Conservation (phyloP, 495 filamentous ascomycete genomes). For the Podospora pseudopauciseta region DNA sequence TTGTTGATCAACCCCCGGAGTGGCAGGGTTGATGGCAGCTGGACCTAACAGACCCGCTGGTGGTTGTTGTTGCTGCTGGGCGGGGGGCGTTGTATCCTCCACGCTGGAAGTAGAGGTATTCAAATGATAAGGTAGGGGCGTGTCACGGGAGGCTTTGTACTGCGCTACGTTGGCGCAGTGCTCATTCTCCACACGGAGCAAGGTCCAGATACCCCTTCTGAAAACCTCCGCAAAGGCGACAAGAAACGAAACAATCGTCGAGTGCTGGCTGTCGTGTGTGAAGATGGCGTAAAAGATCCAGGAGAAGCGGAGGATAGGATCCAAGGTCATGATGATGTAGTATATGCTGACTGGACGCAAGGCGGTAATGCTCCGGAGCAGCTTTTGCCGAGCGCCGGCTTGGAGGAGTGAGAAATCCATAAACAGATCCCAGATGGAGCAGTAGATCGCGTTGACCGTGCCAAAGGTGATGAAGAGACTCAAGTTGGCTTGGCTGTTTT, state of each 20-base stretch:
- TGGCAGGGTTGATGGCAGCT: neutral
- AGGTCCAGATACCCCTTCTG: constrained; percentile 80
- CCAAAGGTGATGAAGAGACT: constrained; percentile 76
- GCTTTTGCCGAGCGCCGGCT: constrained; percentile 60
- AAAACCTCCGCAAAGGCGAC: constrained; percentile 73
- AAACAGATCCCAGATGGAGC: constrained; percentile 88
- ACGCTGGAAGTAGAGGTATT: constrained; percentile 15
- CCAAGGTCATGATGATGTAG: constrained; percentile 76
- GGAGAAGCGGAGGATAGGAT: constrained; percentile 87
- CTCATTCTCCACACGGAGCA: constrained; percentile 96
- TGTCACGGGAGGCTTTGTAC: constrained; percentile 77
- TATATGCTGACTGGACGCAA: constrained; percentile 76
- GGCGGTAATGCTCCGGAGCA: constrained; percentile 76
- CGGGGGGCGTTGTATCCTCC: neutral
- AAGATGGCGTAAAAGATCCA: constrained; percentile 96
- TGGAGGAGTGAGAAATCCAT: constrained; percentile 94
- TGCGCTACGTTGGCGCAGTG: constrained; percentile 83
- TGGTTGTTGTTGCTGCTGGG: too few species aligned
- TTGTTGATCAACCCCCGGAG: neutral
- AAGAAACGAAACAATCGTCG: constrained; percentile 69
- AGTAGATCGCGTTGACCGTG: constrained; percentile 75
- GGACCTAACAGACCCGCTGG: neutral
- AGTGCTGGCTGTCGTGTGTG: constrained; percentile 72
- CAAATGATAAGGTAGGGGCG: constrained; percentile 76
- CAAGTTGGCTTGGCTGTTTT: constrained; percentile 49